Evolutionary conservation across 2,329 filamentous ascomycete genomes (phyloP).

Genomic region (Chaetomiaceae sp.): DNA sequence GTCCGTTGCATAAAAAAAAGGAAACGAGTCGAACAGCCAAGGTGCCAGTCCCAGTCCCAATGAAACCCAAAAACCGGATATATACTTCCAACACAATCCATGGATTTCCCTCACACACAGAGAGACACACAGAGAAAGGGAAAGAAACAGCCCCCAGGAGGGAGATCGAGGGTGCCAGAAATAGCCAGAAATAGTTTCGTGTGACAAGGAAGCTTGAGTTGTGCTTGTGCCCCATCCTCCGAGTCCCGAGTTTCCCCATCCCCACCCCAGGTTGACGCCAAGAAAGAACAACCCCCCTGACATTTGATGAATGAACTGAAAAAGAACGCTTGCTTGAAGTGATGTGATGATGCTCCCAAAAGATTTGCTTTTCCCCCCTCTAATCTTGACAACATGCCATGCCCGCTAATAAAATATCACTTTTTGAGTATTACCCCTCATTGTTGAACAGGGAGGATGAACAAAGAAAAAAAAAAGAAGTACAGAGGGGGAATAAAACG

Average conservation of each 20-base stretch:
- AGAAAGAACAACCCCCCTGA: background rate
- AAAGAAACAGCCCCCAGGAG: no score
- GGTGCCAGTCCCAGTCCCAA: no score
- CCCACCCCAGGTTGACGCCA: slow-evolving; percentile 3
- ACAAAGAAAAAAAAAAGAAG: background rate
- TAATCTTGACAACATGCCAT: slow-evolving; percentile 13
- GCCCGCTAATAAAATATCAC: slow-evolving; percentile 11
- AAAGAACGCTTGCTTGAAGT: no score
- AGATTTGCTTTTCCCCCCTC: slow-evolving; percentile 16
- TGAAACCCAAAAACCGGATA: background rate
- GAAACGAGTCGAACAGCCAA: no score
- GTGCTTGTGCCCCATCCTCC: background rate
- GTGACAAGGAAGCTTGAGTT: background rate
- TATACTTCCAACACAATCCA: slow-evolving; percentile 1
- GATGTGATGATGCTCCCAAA: slow-evolving; percentile 3
- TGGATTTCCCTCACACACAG: background rate
- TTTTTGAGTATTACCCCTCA: slow-evolving; percentile 8
- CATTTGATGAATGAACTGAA: background rate
- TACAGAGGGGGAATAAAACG: no score
- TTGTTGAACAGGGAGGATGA: background rate
- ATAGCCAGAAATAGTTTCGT: no score
- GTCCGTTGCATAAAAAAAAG: no score
- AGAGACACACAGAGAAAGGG: no score
- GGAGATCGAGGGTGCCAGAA: background rate
- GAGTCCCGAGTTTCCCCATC: no score